phyloP scores from a whole-genome alignment of 2,329 filamentous ascomycete genomes.

The Cytospora mali region DNA sequence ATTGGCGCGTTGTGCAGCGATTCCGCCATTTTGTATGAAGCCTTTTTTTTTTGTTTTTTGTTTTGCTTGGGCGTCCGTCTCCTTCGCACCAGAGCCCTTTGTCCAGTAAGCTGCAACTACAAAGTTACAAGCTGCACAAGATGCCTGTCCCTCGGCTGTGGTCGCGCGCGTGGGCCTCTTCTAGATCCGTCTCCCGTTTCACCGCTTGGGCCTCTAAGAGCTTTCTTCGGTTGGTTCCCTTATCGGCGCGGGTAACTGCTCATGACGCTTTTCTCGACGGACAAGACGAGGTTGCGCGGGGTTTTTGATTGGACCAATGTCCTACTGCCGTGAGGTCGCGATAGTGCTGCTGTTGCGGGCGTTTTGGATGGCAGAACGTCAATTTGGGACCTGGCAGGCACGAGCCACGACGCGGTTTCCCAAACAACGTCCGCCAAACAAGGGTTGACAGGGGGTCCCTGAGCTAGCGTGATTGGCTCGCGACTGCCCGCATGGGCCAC shows the following conservation, averaged over 20 bases:
- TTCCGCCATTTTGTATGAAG: conserved; percentile 55
- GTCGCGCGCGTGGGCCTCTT: neutral
- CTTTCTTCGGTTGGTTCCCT: neutral
- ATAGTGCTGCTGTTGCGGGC: neutral
- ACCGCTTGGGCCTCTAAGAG: neutral
- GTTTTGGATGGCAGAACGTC: neutral
- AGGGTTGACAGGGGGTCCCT: neutral
- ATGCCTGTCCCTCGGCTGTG: neutral
- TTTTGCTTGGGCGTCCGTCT: too few relatives aligned
- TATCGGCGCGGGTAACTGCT: neutral
- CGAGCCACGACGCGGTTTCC: neutral
- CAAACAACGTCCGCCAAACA: neutral
- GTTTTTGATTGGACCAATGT: neutral
- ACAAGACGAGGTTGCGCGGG: neutral
- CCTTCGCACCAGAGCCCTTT: too few relatives aligned
- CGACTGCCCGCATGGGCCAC: neutral
- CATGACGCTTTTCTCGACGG: neutral
- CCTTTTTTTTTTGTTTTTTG: neutral
- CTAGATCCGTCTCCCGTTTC: neutral
- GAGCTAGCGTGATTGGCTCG: neutral
- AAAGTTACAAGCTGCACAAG: neutral
- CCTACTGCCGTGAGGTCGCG: neutral
- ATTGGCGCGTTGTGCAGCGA: conserved; percentile 94
- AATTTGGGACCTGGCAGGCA: neutral
- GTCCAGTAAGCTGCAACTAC: neutral